Evolutionary conservation across 257 asterid genomes (phyloP), one percentile per base, ranked within the genome.

Genomic region (Echites panduratus): DNA sequence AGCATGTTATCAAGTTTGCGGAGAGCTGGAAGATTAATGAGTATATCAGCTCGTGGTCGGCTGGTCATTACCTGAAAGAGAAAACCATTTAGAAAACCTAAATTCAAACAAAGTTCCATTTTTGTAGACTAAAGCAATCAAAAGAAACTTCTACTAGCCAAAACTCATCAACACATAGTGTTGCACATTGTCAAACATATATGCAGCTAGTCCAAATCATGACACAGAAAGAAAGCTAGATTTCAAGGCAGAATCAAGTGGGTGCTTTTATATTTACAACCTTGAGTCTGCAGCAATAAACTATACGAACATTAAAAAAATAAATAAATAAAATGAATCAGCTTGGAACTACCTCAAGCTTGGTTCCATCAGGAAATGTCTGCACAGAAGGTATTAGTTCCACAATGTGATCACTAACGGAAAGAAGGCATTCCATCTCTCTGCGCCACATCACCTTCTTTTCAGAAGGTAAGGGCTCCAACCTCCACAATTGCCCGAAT

Each of bases 1-100:
- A 94, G 90, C 92, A 95, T 84, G 77, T 83, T 88, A 80, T 95
- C 99, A 32, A 95, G 97, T 82, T 90, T 95, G 65, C 90, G 87
- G 52, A 95, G 98, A 71, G 98, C 99, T 40, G 99, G 99, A 62
- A 95, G 92, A 83, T 95, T 86, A 9, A 89, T 82, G 63, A 79
- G 79, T 40, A 95, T 78, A 79, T 95, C 99, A 16, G 86, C 79
- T 70, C 99, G 83, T 22, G 90, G 95, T 57, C 87, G 85, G 81
- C 92, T 83, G 53, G 87, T 81, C 99, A 95, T 95, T 41, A 95
- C 89, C 98, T 93, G 90, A 50, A 77, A 70, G n/a, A 67, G 26
- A 52, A 5, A 69, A 70, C 26, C 26, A 67, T 50, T 61, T 40
- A 70, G 64, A 0, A 29, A 44, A 62, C 49, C 65, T n/a, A 24